These are phyloP conservation scores for Gastrolobium villosum DNA, from an alignment of 306 rosid species.

Conservation along the genomic window DNA sequence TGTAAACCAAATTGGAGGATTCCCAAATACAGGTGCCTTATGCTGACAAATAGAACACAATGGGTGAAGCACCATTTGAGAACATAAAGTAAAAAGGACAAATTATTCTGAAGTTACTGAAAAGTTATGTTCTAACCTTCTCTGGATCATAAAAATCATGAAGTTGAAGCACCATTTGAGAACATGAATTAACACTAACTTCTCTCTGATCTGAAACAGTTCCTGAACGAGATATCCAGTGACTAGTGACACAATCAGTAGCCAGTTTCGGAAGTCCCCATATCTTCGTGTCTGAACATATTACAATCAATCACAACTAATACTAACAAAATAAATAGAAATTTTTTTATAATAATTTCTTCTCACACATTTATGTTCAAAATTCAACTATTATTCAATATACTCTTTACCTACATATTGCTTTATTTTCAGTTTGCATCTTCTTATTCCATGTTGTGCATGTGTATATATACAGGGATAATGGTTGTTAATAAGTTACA, in stretches of 20 bases:
- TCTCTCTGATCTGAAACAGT: slow-evolving; percentile 76
- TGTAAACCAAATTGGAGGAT: slow-evolving; percentile 95
- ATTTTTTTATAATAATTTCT: neutral
- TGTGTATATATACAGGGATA: too few species aligned
- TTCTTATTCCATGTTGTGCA: slow-evolving; percentile 15
- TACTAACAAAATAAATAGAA: slow-evolving; percentile 25
- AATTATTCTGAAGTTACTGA: slow-evolving; percentile 3
- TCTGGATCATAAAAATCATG: slow-evolving; percentile 84
- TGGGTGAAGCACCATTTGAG: too few species aligned
- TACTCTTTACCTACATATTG: neutral
- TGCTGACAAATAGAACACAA: slow-evolving; percentile 96
- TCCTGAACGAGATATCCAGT: slow-evolving; percentile 65
- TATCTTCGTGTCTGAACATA: slow-evolving; percentile 69
- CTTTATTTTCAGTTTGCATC: slow-evolving; percentile 19
- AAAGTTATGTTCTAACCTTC: slow-evolving; percentile 62
- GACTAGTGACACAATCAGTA: slow-evolving; percentile 70
- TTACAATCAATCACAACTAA: slow-evolving; percentile 35
- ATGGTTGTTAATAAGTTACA: too few species aligned
- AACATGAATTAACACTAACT: slow-evolving; percentile 81
- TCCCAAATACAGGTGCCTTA: slow-evolving; percentile 92
- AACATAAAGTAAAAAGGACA: slow-evolving; percentile 8
- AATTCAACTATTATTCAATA: slow-evolving; percentile 30
- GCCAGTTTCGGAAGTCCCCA: slow-evolving; percentile 81
- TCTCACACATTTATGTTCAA: slow-evolving; percentile 12
- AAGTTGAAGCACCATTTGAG: slow-evolving; percentile 89